These are phyloP conservation scores for Stemphylium vesicarium DNA, from an alignment of 2,329 filamentous ascomycete genomes.

Conservation along the genomic window DNA sequence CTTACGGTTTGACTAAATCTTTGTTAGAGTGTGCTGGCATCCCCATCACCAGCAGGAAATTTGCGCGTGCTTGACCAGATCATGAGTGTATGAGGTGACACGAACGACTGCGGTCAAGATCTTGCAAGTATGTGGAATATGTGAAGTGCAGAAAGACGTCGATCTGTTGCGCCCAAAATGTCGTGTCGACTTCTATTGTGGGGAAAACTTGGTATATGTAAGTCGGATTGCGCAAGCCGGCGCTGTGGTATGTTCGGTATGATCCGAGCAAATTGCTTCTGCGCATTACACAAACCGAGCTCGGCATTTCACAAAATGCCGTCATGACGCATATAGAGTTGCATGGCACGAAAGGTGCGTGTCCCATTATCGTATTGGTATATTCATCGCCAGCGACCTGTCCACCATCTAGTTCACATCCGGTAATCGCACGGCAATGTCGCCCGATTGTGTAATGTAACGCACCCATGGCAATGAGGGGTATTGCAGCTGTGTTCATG, in stretches of 20 bases:
- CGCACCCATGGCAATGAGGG: conserved; percentile 96
- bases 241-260: not conserved
- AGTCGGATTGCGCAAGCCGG: not conserved
- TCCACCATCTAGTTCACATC: conserved; percentile 70
- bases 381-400: not conserved
- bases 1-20: not conserved
- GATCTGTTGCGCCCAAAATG: not conserved
- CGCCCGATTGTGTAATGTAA: conserved; percentile 97
- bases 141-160: too few relatives aligned
- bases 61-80: too few relatives aligned
- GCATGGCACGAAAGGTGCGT: not conserved
- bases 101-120: too few relatives aligned
- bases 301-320: not conserved
- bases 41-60: too few relatives aligned
- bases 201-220: not conserved
- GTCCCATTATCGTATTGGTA: not conserved
- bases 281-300: not conserved
- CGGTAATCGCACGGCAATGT: conserved; percentile 94
- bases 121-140: too few relatives aligned
- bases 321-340: not conserved
- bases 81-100: too few relatives aligned
- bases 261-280: conserved; percentile 2
- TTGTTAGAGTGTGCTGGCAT: too few relatives aligned
- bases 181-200: not conserved
- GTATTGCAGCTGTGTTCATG: conserved; percentile 81